Conservation (phyloP, 2,329 filamentous ascomycete species). For the Aspergillus sp. region DNA sequence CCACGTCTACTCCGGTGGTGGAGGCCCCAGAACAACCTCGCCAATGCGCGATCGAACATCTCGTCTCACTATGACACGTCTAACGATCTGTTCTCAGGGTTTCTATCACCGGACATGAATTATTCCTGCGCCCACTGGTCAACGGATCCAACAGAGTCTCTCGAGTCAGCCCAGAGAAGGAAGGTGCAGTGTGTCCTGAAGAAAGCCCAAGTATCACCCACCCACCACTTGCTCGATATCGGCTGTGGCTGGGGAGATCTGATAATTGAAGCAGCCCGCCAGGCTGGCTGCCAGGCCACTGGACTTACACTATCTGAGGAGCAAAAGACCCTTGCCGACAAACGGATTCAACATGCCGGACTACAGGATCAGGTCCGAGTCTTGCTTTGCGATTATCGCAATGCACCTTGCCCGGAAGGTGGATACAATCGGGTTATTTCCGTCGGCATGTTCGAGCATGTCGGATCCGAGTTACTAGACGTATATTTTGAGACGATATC, state of each 20-base stretch:
- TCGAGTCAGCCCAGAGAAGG: conserved; percentile 59
- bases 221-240: conserved; percentile 72
- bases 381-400: conserved; percentile 67
- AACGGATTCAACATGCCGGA: conserved; percentile 62
- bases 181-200: conserved; percentile 67
- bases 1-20: conserved; percentile 48
- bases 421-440: conserved; percentile 70
- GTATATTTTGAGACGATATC: conserved; percentile 68
- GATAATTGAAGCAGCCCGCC: conserved; percentile 66
- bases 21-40: conserved; percentile 57
- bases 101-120: conserved; percentile 27
- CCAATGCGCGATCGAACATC: conserved; percentile 64
- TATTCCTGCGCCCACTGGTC: conserved; percentile 60
- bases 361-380: conserved; percentile 63
- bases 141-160: conserved; percentile 53
- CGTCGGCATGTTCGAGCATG: conserved; percentile 76
- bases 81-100: conserved; percentile 25
- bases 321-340: conserved; percentile 67
- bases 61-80: conserved; percentile 74
- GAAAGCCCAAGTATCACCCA: conserved; percentile 61
- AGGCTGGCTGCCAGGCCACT: conserved; percentile 68
- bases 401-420: conserved; percentile 52
- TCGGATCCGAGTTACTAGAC: conserved; percentile 65
- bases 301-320: conserved; percentile 67
- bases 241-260: conserved; percentile 76